phyloP scores from a whole-genome alignment of 345 rosid genomes.

The Melaleuca alternifolia region DNA sequence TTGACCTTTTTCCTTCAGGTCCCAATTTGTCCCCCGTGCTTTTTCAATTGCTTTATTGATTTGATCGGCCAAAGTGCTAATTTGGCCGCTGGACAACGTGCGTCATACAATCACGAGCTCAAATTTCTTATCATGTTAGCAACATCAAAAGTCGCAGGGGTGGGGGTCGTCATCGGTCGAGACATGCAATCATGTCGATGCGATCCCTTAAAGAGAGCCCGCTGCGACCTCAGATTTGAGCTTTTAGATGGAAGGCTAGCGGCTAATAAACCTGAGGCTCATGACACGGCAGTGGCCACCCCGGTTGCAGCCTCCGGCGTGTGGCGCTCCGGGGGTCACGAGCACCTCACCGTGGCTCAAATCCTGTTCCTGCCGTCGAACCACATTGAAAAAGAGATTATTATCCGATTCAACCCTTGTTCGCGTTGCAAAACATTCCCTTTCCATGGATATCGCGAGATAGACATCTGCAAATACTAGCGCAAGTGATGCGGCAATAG shows the following conservation, averaged over 20 bases:
- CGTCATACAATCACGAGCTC: fast-evolving
- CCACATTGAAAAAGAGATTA: too few relatives aligned
- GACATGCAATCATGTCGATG: neutral
- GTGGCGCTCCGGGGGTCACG: too few relatives aligned
- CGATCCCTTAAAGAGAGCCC: neutral
- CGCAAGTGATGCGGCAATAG: too few relatives aligned
- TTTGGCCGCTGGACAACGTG: neutral
- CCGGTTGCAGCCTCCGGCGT: too few relatives aligned
- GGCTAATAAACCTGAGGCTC: neutral
- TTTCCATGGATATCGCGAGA: too few relatives aligned
- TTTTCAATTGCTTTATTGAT: neutral
- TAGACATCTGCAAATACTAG: too few relatives aligned
- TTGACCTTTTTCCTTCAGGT: neutral
- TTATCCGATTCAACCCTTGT: too few relatives aligned
- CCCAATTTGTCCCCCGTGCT: fast-evolving
- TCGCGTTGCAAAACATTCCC: too few relatives aligned
- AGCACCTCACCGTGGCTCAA: neutral
- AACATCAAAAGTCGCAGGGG: neutral
- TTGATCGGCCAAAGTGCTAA: neutral
- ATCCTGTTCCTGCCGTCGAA: neutral
- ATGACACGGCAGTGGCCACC: fast-evolving
- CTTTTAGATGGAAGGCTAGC: fast-evolving
- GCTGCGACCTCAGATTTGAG: neutral
- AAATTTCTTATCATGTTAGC: neutral
- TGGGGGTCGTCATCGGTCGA: neutral